Evolutionary conservation across 2,329 filamentous ascomycete genomes (phyloP), one percentile per base, ranked within the genome.

Genomic region (Penicillium sp.): DNA sequence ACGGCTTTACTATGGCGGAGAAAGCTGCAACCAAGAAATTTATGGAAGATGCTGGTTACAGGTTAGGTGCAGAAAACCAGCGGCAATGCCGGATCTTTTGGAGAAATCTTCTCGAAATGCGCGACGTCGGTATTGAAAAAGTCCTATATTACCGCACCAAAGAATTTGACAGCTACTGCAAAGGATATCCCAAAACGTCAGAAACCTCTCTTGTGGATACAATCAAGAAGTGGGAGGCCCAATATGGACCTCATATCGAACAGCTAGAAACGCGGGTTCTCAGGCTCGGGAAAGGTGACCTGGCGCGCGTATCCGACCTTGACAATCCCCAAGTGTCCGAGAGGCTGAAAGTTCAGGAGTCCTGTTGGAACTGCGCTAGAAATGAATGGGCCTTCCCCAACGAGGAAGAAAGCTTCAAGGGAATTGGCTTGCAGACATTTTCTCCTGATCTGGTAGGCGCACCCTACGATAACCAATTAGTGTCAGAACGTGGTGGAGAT

Each of bases 101-200:
- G 62, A 65, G 59, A 42, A 59, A 46, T 13, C 35, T 65, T 27
- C 59, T 52, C 29, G 2, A 64, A n/a, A 64, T 65, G 45, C 57
- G 56, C 42, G 35, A 58, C 22, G 37, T 54, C 44, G 50, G 60
- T 11, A 37, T 59, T 46, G 22, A 55, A 27, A 62, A 63, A 57
- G 31, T 60, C 19, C 60, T 64, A 26, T 43, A 52, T 14, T 65
- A 64, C 56, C 59, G 61, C 14, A 59, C 57, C 2, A 62, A 62
- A 26, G 57, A 65, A 52, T 64, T 64, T 44, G 61, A 65, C 46
- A 55, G 47, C 26, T 64, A 46, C 26, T 62, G 49, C 24, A 64
- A 46, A 19, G 35, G 37, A 14, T 64, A 61, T 48, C 43, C 52
- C 0, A 49, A 52, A 26, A 55, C 43, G 10, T 29, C 37, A 21